Base-by-base conservation (phyloP, 2,329 filamentous ascomycete species). In the Penicillium sclerotiorum region DNA sequence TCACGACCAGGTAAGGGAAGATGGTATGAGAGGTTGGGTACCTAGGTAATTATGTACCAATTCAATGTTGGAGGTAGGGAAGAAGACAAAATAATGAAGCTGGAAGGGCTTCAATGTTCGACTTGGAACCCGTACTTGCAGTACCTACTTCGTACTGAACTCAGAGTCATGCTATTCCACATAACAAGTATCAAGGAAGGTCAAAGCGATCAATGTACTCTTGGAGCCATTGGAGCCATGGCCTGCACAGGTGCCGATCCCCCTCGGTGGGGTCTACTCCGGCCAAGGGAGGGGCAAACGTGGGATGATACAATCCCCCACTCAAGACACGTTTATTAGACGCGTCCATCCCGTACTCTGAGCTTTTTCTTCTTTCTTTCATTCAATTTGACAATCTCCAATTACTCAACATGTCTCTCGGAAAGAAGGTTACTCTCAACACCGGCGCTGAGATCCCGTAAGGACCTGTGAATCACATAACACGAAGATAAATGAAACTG, bases 351-450 rank as follows among this genome's bases (percentile, higher is more conserved):
- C 49, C 38, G 46, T 39, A 37, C 47, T 39, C 30, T 49, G 23
- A 17, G n/a, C 39, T 36, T 38, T 43, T 25, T 27, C 13, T 42
- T 41, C 20, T 25, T 21, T 37, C 27, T 35, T 30, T 23, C 42
- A 21, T n/a, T 41, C 2, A 17, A 17, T 22, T 8, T 30, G 11
- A 1, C 15, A 32, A 32, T 42, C 23, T 25, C 7, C 7, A 28
- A 17, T 32, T 20, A 21, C 7, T 7, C 46, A 62, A 40, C 40
- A 73, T 73, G 70, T 73, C 70, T 66, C 67, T 72, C 56, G 68
- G 68, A 41, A 72, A 69, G 58, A 72, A 68, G 50, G 65, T 66
- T 44, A 66, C 63, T 45, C 66, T 73, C 45, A 73, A 67, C 66
- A 64, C 69, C 45, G 69, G 70, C 49, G 57, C 63, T 49, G 49